Conservation (phyloP, 2,329 filamentous ascomycete species). For the Aquanectria penicillioides region DNA sequence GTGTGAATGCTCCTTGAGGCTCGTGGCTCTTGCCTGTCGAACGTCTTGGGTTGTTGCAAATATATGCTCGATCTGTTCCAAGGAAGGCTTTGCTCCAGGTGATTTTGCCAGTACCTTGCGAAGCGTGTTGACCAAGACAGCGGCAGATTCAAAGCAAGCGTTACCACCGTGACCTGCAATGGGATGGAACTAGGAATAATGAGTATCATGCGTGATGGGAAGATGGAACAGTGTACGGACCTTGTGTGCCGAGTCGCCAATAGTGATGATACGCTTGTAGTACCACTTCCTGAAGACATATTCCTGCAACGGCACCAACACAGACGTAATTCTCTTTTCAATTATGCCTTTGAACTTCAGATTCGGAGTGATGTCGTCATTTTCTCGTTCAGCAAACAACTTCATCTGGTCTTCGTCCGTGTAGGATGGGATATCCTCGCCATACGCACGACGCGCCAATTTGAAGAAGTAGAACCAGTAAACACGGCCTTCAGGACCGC, state of each 20-base stretch:
- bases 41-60: constrained; percentile 14
- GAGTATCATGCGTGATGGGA: neutral
- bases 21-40: constrained; percentile 8
- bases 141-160: constrained; percentile 13
- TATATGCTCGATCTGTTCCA: neutral
- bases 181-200: constrained; percentile 2
- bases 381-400: neutral
- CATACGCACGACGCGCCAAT: neutral
- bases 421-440: constrained; percentile 4
- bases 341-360: constrained; percentile 44
- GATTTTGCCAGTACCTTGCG: neutral
- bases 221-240: neutral
- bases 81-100: neutral
- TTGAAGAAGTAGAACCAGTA: constrained; percentile 17
- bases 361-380: constrained; percentile 6
- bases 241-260: constrained; percentile 56
- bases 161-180: constrained; percentile 21
- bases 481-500: neutral
- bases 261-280: constrained; percentile 49
- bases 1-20: constrained; percentile 10
- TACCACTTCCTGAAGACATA: constrained; percentile 51
- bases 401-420: neutral
- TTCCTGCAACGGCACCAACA: constrained; percentile 48
- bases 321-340: constrained; percentile 39
- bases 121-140: constrained; percentile 5